Evolutionary conservation across 176 grass and related monocot species (phyloP), one percentile per base, ranked within the genome.

Genomic region (Pontederia crassipes): DNA sequence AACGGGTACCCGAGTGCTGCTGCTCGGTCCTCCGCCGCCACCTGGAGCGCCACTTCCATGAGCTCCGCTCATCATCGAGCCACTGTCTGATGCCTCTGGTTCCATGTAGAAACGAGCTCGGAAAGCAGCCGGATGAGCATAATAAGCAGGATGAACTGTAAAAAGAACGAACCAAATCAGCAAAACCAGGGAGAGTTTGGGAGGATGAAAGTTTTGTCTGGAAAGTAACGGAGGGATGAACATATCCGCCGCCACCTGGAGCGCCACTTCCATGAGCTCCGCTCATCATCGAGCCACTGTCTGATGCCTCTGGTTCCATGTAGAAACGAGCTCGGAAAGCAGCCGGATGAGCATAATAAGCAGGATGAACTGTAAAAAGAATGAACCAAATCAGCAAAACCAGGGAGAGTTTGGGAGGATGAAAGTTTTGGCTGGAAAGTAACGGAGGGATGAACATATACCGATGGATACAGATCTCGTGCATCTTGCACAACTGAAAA

Each of bases 101-200:
- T 93, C 80, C 89, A 81, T 87, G 70, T 93, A 93, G 79, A 88
- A 95, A 6, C 89, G 84, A 8, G 89, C 89, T 0, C 89, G 78
- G 48, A 95, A 95, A 48, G 89, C 89, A 12, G 89, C 89, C 56
- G 85, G 72, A 52, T 89, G 89, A 74, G 89, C 89, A 10, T 95
- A 95, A 60, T 95, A 95, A 0, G 89, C 89, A 6, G 89, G 89
- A 29, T 85, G 89, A 17, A 89, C 89, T 95, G 69, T 66, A 24
- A 49, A 64, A 24, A 47, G 45, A 18, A 55, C 18, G 35, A 52
- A 52, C 45, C n/a, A n/a, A n/a, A n/a, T 54, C 17, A 8, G 15
- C 10, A 49, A n/a, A n/a, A n/a, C n/a, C n/a, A n/a, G n/a, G n/a
- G n/a, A n/a, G n/a, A n/a, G n/a, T n/a, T n/a, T n/a, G n/a, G n/a